These are phyloP conservation scores for Termitomyces heimii DNA, from an alignment of 768 basidiomycete species.

Conservation along the genomic window DNA sequence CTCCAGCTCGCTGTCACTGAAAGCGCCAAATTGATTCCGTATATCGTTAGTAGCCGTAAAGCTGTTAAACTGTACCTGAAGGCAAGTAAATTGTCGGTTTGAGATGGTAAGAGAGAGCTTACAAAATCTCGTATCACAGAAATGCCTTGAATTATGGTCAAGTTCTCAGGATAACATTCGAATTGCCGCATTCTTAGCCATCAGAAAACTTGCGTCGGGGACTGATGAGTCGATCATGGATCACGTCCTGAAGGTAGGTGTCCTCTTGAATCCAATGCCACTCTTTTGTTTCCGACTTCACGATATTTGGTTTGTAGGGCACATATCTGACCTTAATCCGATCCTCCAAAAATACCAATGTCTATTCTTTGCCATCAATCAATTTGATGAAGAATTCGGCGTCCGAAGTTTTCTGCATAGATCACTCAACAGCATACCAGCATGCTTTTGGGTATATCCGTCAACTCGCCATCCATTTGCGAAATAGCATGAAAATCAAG, in stretches of 20 bases:
- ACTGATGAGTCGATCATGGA: conserved; percentile 80
- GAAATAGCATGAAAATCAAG: conserved; percentile 87
- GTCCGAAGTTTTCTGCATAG: conserved; percentile 81
- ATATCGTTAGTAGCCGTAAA: conserved; percentile 79
- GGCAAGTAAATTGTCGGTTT: conserved; percentile 28
- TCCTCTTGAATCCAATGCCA: background rate
- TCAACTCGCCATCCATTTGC: conserved; percentile 86
- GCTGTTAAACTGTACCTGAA: conserved; percentile 85
- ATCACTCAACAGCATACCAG: conserved; percentile 75
- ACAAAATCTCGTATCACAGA: conserved; percentile 33
- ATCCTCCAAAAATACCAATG: conserved; percentile 77
- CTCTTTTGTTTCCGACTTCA: background rate
- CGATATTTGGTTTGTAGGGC: conserved; percentile 40
- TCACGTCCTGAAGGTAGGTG: conserved; percentile 76
- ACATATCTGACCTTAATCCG: conserved; percentile 87
- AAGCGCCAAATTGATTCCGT: conserved; percentile 86
- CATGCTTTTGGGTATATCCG: conserved; percentile 96
- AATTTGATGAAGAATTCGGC: conserved; percentile 98
- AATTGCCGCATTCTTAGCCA: conserved; percentile 80
- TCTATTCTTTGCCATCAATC: conserved; percentile 84
- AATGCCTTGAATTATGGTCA: conserved; percentile 81
- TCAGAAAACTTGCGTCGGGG: conserved; percentile 72
- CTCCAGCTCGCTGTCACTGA: conserved; percentile 73
- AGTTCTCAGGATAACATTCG: conserved; percentile 74
- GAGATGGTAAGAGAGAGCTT: background rate